Evolutionary conservation across 2,329 filamentous ascomycete species (phyloP), one percentile per base, ranked within the genome.

Genomic region (Scedosporium aurantiacum): DNA sequence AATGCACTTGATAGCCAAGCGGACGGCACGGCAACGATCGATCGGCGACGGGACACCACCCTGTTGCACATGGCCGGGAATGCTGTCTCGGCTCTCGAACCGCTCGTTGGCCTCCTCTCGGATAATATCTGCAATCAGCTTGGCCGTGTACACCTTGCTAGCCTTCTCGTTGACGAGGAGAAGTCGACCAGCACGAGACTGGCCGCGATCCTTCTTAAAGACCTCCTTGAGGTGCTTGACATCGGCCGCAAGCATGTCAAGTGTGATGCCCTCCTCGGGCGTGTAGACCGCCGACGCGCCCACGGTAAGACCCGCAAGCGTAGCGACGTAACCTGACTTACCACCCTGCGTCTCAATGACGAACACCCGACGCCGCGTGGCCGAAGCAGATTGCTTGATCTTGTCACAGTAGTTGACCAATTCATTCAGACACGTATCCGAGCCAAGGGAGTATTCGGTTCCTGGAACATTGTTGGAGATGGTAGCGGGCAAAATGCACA

Each of bases 391-490:
- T 74, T 97, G 94, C 74, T 95, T 91, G 75, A 97, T 97, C 69
- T 92, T 93, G 78, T 99, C 94, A 72, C 93, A 97, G 76, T 97
- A 99, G 67, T 88, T 84, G 65, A 97, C 91, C 45, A 99, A 81
- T 61, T 96, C 91, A 76, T 99, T 99, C 64, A 99, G 78, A 71
- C 94, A 97, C 1, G 94, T 99, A 70, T 99, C 94, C 37, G 91
- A 96, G 52, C 94, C 94, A 55, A 99, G 84, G 1, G 91, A 97
- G 78, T 97, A 97, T 75, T 99, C 94, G 0, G 93, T 96, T 45
- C 94, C 94, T 0, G 94, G 94, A 4, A 99, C 94, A 72, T 99
- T 99, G 81, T 99, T 99, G 66, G 91, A 96, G 67, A 99, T 93
- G 8, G 94, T 99, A n/a, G 94, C 94, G 0, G 94, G 94, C 27